A percentile compares a stretch with the other conserved stretches of the same genome.
phyloP scores from a whole-genome alignment of 257 asterid species.

The Lycium ferocissimum region DNA sequence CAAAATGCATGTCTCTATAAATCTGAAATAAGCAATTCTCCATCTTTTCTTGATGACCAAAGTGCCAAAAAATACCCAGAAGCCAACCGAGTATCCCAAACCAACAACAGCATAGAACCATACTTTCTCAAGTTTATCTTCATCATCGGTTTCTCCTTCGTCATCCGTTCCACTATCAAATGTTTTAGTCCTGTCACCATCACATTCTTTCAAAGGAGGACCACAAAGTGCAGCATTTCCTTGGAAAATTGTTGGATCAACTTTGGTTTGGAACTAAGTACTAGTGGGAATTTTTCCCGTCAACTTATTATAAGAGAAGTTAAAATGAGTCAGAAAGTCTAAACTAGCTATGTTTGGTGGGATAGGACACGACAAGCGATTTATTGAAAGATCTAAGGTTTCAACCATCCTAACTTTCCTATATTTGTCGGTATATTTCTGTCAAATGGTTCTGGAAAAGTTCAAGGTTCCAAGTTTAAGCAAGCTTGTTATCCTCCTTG shows the following conservation, averaged over 20 bases:
- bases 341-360: slow-evolving; percentile 40
- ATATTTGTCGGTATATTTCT: slow-evolving; percentile 37
- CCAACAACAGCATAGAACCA: slow-evolving; percentile 35
- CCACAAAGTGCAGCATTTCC: slow-evolving; percentile 47
- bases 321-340: slow-evolving; percentile 43
- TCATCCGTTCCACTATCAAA: slow-evolving; percentile 18
- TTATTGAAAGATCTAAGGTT: slow-evolving; percentile 41
- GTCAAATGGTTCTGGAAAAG: slow-evolving; percentile 44
- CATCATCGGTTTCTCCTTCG: not conserved
- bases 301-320: slow-evolving; percentile 45
- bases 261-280: slow-evolving; percentile 37
- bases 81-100: slow-evolving; percentile 38
- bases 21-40: slow-evolving; percentile 38
- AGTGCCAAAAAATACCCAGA: slow-evolving; percentile 45
- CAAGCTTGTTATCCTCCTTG: slow-evolving; percentile 33
- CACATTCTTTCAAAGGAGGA: slow-evolving; percentile 36
- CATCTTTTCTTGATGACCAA: slow-evolving; percentile 42
- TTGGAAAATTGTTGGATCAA: slow-evolving; percentile 43
- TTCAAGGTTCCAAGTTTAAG: slow-evolving; percentile 41
- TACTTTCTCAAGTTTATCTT: slow-evolving; percentile 36
- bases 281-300: slow-evolving; percentile 50
- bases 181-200: slow-evolving; percentile 6
- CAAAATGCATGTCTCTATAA: no score
- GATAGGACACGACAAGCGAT: slow-evolving; percentile 40
- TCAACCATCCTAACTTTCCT: slow-evolving; percentile 34